Evolutionary conservation across 2,329 filamentous ascomycete genomes (phyloP).

Genomic region (Mollisia scopiformis): DNA sequence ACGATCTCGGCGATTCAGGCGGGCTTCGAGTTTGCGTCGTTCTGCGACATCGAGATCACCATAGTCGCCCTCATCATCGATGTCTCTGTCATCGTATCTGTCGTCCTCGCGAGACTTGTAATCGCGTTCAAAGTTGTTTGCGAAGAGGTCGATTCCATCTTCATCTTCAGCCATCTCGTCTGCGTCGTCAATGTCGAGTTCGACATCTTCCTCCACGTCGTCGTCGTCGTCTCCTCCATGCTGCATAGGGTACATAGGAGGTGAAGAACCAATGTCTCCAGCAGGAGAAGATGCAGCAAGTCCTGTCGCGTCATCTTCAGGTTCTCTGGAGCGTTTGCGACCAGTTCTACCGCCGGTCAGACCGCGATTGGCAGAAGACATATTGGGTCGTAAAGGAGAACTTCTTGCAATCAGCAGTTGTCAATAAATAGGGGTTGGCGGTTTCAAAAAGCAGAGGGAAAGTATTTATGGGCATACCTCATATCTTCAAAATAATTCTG

Average conservation of each 20-base stretch:
- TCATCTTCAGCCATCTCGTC: slow-evolving; percentile 84
- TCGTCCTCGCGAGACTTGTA: slow-evolving; percentile 71
- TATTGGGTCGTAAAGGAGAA: slow-evolving; percentile 80
- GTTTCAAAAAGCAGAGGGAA: neutral
- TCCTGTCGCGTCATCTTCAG: slow-evolving; percentile 62
- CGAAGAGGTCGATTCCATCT: slow-evolving; percentile 79
- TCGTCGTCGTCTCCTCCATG: slow-evolving; percentile 71
- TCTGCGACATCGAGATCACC: slow-evolving; percentile 68
- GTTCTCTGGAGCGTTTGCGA: slow-evolving; percentile 67
- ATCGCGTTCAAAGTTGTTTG: slow-evolving; percentile 72
- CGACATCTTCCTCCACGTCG: slow-evolving; percentile 71
- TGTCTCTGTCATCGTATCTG: slow-evolving; percentile 68
- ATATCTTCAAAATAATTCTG: slow-evolving; percentile 21
- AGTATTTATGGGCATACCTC: slow-evolving; percentile 35
- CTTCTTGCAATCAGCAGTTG: slow-evolving; percentile 59
- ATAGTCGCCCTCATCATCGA: slow-evolving; percentile 80
- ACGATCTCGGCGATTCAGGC: slow-evolving; percentile 73
- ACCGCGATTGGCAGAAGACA: slow-evolving; percentile 83
- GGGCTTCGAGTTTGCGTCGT: slow-evolving; percentile 71
- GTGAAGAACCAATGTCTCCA: slow-evolving; percentile 62
- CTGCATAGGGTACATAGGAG: slow-evolving; percentile 63
- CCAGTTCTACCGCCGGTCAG: slow-evolving; percentile 49
- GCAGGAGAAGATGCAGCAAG: slow-evolving; percentile 56
- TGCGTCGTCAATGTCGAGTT: slow-evolving; percentile 74
- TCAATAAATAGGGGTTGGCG: slow-evolving; percentile 14